A percentile compares a stretch with the other conserved stretches of the same genome.
phyloP scores from a whole-genome alignment of 345 rosid genomes.

The Rhodamnia rubescens region DNA sequence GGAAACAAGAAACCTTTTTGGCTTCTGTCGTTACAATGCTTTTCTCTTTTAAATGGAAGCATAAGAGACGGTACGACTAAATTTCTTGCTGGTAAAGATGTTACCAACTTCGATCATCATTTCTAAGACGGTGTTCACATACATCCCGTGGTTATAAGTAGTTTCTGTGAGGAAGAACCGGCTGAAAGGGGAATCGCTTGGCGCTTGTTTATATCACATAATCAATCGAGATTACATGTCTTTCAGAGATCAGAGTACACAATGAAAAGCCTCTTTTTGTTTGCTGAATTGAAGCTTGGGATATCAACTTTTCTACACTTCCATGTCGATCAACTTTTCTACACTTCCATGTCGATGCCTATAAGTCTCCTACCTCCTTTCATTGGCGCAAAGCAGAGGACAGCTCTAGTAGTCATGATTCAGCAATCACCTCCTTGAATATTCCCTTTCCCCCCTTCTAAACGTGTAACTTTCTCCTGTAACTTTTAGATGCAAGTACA shows the following conservation, averaged over 20 bases:
- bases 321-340: background rate
- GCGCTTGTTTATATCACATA: background rate
- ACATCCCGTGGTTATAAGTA: background rate
- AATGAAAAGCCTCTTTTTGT: background rate
- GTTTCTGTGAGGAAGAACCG: background rate
- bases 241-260: background rate
- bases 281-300: background rate
- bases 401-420: background rate
- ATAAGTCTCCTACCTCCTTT: too few species aligned
- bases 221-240: background rate
- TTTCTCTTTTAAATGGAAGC: background rate
- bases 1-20: background rate
- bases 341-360: background rate
- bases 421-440: background rate
- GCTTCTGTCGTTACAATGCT: background rate
- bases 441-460: background rate
- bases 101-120: background rate
- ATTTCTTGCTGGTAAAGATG: background rate
- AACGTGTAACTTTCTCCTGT: background rate
- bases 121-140: background rate
- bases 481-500: background rate
- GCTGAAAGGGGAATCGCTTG: background rate
- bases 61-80: background rate
- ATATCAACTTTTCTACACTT: background rate
- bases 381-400: background rate